Base-by-base conservation (phyloP, 192 early-diverging fungal genomes). In the Linderina pennispora region DNA sequence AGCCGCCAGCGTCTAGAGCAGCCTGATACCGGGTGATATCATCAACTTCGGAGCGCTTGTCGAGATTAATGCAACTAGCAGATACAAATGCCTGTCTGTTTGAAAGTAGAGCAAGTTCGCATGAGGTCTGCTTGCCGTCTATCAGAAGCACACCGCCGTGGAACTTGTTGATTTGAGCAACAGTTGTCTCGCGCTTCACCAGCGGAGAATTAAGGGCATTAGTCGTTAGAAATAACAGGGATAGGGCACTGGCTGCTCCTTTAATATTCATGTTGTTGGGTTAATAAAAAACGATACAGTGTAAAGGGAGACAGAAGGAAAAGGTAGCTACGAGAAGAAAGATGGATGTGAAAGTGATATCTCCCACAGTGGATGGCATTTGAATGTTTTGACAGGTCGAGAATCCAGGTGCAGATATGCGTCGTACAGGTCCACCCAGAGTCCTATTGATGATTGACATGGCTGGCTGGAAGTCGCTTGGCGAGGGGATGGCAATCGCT, bases 81-180 rank as follows among this genome's bases (percentile, higher is more conserved):
- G 59, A 42, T 3, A 63, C 48, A 37, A 63, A 39, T 3, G 53
- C 61, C 1, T 52, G 37, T 8, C 40, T 38, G 44, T 63, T 55
- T 37, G 55, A 52, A 18, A 63, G 55, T 8, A 63, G 51, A 19
- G 53, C 61, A 23, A 48, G 24, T 8, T 63, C 61, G 34, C 61
- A 64, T 17, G 53, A 42, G 0, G 61, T 64, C 5, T 40, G 38
- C 28, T 8, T 31, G 6, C 28, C 28, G 11, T 31, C 11, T 11
- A 8, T 31, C 6, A 31, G 5, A 31, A 31, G 28, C 6, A 31
- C 28, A 11, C 28, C 5, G 28, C 11, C 28, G 6, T 11, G 28
- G 5, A 31, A 31, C 28, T 31, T 31, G 28, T 31, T 11, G 28
- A 31, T 31, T 5, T 31, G 5, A 5, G 28, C 5, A 11, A 31